A percentile compares a stretch with the other conserved stretches of the same genome.
phyloP scores from a whole-genome alignment of 2,329 filamentous ascomycete species.

The Hypoxylon sp. region DNA sequence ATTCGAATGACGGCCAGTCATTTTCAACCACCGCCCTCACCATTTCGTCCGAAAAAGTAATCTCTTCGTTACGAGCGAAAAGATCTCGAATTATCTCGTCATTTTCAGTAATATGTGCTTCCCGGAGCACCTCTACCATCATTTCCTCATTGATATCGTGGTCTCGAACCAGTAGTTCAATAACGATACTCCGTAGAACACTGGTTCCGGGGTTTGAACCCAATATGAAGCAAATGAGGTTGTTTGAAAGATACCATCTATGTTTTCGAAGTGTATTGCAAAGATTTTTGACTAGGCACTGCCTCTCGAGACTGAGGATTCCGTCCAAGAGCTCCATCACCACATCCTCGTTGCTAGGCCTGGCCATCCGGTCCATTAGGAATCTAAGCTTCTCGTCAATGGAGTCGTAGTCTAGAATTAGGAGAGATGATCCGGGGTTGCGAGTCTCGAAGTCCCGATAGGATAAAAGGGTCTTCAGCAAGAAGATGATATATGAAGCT shows the following conservation, averaged over 20 bases:
- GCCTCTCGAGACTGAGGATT: not conserved
- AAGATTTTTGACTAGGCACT: not conserved
- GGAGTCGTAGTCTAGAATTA: not conserved
- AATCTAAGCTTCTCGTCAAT: not conserved
- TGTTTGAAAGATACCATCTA: not conserved
- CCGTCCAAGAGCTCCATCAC: not conserved
- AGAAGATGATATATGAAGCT: not conserved
- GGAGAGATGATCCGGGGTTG: no score
- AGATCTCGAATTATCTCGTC: not conserved
- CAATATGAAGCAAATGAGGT: not conserved
- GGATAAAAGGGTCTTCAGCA: not conserved
- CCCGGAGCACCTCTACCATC: not conserved
- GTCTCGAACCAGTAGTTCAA: not conserved
- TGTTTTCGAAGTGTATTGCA: not conserved
- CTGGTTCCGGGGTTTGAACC: not conserved
- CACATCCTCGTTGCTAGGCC: not conserved
- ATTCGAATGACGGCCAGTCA: not conserved
- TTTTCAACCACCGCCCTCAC: not conserved
- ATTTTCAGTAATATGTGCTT: not conserved
- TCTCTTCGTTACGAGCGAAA: not conserved
- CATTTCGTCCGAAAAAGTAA: not conserved
- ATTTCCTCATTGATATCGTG: not conserved
- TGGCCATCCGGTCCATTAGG: not conserved
- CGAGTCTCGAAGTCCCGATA: no score
- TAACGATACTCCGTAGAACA: not conserved